These are phyloP conservation scores for Chrysopogon serrulatus DNA, from an alignment of 176 grass and related monocot genomes.

Conservation along the genomic window DNA sequence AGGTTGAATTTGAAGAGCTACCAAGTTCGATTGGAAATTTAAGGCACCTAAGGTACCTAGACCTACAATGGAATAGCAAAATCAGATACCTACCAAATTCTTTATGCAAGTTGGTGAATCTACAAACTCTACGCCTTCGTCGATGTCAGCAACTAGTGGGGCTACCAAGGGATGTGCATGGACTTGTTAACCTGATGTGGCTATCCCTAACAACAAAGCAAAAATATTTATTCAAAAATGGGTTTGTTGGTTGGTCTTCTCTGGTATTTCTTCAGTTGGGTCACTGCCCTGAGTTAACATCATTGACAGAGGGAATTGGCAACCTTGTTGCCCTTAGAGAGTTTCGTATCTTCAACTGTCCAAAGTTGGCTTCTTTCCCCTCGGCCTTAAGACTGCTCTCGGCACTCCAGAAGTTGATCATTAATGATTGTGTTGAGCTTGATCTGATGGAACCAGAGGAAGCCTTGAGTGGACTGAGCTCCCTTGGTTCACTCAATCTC, in stretches of 20 bases:
- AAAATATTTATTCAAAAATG: not conserved
- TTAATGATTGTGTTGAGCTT: not conserved
- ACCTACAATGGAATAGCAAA: not conserved
- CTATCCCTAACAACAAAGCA: not conserved
- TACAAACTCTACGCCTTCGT: not conserved
- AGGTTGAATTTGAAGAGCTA: not conserved
- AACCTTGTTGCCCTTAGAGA: not conserved
- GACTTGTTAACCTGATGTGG: not conserved
- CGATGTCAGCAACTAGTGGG: not conserved
- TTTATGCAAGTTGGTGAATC: not conserved
- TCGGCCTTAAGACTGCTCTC: not conserved
- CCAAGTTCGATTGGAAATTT: not conserved
- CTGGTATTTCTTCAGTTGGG: not conserved
- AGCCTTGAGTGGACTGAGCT: not conserved
- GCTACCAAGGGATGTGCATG: not conserved
- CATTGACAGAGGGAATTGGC: not conserved
- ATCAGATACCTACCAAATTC: constrained; percentile 5
- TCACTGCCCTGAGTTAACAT: not conserved
- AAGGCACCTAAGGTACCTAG: not conserved
- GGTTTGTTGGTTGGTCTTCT: not conserved
- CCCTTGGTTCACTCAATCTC: not conserved
- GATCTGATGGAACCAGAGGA: constrained; percentile 1
- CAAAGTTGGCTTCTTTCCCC: constrained; percentile 6
- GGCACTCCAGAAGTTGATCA: not conserved
- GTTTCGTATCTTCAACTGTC: not conserved